Evolutionary conservation across 768 basidiomycete genomes (phyloP), one percentile per base, ranked within the genome.

Genomic region (Gautieria morchelliformis): DNA sequence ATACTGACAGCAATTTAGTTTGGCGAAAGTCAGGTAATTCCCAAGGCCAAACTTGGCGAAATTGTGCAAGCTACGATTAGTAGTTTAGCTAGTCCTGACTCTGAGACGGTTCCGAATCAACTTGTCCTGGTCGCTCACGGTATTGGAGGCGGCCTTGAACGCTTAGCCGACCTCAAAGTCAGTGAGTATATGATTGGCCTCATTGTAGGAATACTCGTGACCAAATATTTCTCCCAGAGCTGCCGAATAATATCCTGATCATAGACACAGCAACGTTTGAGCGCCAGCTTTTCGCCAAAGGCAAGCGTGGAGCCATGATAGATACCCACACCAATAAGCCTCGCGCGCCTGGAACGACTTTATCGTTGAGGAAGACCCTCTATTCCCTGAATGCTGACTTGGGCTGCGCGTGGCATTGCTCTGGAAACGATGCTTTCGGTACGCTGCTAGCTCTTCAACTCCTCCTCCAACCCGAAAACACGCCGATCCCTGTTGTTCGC

Each of bases 391-490:
- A 77, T 17, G 63, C 76, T 52, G 66, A 68, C 64, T 42, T 68
- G 52, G 65, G 65, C 59, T 81, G 78, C 58, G 65, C 68, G 14
- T 65, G 85, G 58, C 80, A 86, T 66, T 89, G 90, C 63, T 72
- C 89, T n/a, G 89, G 89, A 14, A 92, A 92, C 67, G 84, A 88
- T 60, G 85, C 89, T 4, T 81, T 87, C 63, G 73, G 86, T 74
- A 71, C 73, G 52, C 76, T 92, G 30, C 80, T 86, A 42, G 80
- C 75, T 12, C 72, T 91, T 32, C 89, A 92, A 64, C 72, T 80
- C 63, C 75, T 92, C 40, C 68, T 88, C 12, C 83, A 85, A 53
- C 84, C 82, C 0, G 67, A 69, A 20, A 69, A 70, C 12, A 77
- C 78, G 20, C 61, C 61, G 22, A 64, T 67, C 3, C 76, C 77